These are phyloP conservation scores for Liriodendron chinense DNA, from an alignment of 164 flowering plant genomes.

Conservation along the genomic window DNA sequence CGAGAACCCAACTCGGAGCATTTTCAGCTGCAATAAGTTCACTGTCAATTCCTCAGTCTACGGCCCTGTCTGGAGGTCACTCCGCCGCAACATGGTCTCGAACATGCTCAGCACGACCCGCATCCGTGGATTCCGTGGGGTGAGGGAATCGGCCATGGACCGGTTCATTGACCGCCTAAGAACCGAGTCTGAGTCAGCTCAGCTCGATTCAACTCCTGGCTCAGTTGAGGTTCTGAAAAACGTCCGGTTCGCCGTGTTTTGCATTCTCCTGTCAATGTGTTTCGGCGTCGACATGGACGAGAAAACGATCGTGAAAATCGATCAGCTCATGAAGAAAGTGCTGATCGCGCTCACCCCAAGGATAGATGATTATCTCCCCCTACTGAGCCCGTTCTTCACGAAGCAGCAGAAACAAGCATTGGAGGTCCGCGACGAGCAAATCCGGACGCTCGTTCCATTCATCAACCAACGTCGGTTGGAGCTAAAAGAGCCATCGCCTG, in stretches of 20 bases:
- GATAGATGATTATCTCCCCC: conserved; percentile 76
- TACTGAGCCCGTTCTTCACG: conserved; percentile 67
- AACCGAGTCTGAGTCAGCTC: conserved; percentile 43
- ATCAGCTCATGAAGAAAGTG: conserved; percentile 65
- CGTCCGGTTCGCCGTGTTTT: conserved; percentile 77
- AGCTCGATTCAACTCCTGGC: conserved; percentile 20
- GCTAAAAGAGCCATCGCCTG: conserved; percentile 33
- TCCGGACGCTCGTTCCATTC: conserved; percentile 51
- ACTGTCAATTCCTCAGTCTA: conserved; percentile 85
- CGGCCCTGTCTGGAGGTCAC: conserved; percentile 85
- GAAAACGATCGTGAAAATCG: conserved; percentile 47
- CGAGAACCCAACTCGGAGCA: conserved; percentile 71
- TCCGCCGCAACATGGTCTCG: conserved; percentile 88
- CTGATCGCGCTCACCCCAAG: conserved; percentile 60
- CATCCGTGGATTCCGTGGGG: conserved; percentile 47
- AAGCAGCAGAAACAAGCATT: conserved; percentile 56
- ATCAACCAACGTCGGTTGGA: conserved; percentile 50
- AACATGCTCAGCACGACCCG: conserved; percentile 59
- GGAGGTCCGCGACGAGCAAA: conserved; percentile 62
- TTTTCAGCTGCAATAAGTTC: conserved; percentile 84
- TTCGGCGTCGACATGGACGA: conserved; percentile 86
- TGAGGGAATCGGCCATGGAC: conserved; percentile 62
- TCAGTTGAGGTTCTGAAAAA: conserved; percentile 67
- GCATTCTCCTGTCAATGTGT: conserved; percentile 79
- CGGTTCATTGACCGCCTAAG: conserved; percentile 43